phyloP scores from a whole-genome alignment of 2,329 filamentous ascomycete species.

The Scedosporium boydii region DNA sequence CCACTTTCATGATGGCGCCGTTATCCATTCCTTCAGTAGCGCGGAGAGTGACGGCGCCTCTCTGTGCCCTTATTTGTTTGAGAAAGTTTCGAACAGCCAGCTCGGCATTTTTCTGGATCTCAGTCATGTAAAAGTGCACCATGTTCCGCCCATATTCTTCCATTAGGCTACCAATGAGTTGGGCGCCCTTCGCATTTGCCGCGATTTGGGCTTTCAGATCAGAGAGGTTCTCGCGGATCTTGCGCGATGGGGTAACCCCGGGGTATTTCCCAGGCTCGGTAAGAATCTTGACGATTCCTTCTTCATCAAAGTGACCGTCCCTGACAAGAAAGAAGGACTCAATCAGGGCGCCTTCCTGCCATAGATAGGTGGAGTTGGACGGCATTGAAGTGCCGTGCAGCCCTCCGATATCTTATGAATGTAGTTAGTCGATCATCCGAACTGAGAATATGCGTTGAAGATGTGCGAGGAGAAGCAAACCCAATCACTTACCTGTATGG shows the following conservation, averaged over 20 bases:
- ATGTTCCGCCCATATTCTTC: conserved; percentile 68
- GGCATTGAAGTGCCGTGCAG: conserved; percentile 80
- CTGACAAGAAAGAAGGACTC: conserved; percentile 63
- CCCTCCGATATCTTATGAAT: conserved; percentile 48
- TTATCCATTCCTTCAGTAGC: conserved; percentile 25
- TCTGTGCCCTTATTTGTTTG: neutral
- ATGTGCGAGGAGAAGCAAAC: no score
- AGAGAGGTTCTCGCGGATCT: conserved; percentile 73
- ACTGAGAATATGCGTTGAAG: no score
- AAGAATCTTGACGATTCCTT: conserved; percentile 62
- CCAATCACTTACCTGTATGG: conserved; percentile 14
- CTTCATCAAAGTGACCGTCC: conserved; percentile 69
- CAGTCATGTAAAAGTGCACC: conserved; percentile 76
- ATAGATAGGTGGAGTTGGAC: conserved; percentile 57
- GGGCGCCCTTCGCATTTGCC: conserved; percentile 42
- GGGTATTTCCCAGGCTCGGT: conserved; percentile 64
- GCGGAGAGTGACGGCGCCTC: conserved; percentile 11
- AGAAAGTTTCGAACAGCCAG: neutral
- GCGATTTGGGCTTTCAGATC: conserved; percentile 82
- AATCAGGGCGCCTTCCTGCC: conserved; percentile 56
- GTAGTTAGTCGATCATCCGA: no score
- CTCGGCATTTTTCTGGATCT: conserved; percentile 74
- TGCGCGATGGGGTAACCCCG: conserved; percentile 70
- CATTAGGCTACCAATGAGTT: neutral
- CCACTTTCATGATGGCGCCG: conserved; percentile 23